Base-by-base conservation (phyloP, 148 eudicot species). In the Silene conica region DNA sequence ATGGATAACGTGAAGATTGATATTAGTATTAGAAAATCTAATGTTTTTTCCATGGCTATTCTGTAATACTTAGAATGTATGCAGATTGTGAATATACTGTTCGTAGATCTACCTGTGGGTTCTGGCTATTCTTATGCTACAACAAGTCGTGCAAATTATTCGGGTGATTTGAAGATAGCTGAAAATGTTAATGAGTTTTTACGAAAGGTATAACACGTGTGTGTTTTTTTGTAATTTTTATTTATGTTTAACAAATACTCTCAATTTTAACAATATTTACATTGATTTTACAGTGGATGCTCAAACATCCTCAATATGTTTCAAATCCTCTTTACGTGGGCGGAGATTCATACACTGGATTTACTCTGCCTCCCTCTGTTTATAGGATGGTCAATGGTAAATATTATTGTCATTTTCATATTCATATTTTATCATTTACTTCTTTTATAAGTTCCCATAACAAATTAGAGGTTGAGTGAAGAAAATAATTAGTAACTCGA, bases 291-390 rank as follows among this genome's bases (percentile, higher is more conserved):
- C 62, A 88, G 90, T 90, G 89, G 90, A 8, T 88, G 16, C 38
- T 66, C 11, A 75, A 72, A 63, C 87, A 88, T 77, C 80, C 87
- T 13, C 76, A 85, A 46, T 88, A 86, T 55, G 22, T 64, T 31
- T 75, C 84, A 23, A 86, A 88, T 67, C 84, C 84, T 13, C 71
- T 89, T 14, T 89, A 86, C 62, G 56, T 90, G n/a, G 91, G 86
- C 18, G 91, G 95, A 55, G 95, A 88, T 68, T 90, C 95, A 0
- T 90, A 88, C 63, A 74, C 81, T 2, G 95, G 92, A 56, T 41
- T 81, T 19, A 80, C 87, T 23, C 87, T 90, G 72, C 95, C 92
- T 4, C 23, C 76, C 2, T 76, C 79, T 59, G 75, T 80, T 66
- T 52, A 72, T 10, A 75, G 74, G 41, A 76, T 84, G 86, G 60